Base-by-base conservation (phyloP, 148 eudicot species). In the Pouteria glomerata region DNA sequence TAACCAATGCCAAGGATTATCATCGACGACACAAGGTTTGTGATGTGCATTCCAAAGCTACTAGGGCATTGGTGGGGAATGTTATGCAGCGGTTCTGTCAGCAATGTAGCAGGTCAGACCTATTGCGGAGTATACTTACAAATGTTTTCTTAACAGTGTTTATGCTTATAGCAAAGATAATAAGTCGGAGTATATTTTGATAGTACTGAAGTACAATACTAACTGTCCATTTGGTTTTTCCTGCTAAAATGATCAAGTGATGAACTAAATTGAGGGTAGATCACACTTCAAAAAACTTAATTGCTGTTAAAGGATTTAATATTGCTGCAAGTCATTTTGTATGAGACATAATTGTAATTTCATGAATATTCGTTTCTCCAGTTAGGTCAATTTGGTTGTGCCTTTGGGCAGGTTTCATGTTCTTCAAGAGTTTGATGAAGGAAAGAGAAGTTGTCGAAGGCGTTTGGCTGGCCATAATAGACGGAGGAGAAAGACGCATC, bases 401-500 rank as follows among this genome's bases (percentile, higher is more conserved):
- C 63, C 23, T 61, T n/a, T 75, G 70, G 47, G 65, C 78, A 94
- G 97, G 87, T 94, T 94, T 81, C 98, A 94, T 85, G 85, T 55
- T 79, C 88, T 94, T 70, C 80, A 89, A 82, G 97, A 94, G 74
- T 94, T 94, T 81, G 98, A 94, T 87, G 98, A 92, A 81, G 98
- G 91, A 34, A 94, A 88, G 83, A 79, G 98, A 79, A 94, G 98
- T 74, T 94, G 98, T 72, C 98, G 97, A 39, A 85, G 93, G 83
- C 90, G 98, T 71, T 72, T 94, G 66, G 97, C 97, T 64, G 98
- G 97, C 48, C 98, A 94, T 79, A 94, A 94, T 58, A 86, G 76
- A 80, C 73, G 98, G 74, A 77, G 98, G 82, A 86, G 98, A 71
- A 94, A 94, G 80, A 87, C 89, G 30, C 88, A 79, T 44, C 87